Evolutionary conservation across 176 grass and related monocot species (phyloP), one percentile per base, ranked within the genome.

Genomic region (Oryza brachyantha): DNA sequence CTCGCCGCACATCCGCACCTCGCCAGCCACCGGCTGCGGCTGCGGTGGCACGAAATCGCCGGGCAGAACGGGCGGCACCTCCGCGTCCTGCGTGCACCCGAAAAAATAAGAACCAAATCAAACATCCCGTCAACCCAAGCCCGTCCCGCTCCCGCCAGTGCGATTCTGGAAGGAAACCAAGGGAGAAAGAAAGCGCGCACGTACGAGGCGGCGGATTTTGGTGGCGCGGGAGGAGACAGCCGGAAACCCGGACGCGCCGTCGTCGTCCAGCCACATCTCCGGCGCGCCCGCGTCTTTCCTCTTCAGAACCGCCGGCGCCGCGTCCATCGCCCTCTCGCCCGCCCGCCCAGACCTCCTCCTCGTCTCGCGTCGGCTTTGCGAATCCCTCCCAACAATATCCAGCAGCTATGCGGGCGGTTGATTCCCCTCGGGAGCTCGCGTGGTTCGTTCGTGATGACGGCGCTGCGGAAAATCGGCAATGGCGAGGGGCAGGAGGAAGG

Each of bases 161-260:
- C 8, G 48, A 52, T 52, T 52, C 6, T 5, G 48, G 48, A 13
- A 50, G 16, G 46, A 16, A 43, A 13, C 3, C 1, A 13, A 50
- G 17, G 48, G 7, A 52, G 19, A 52, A 14, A 32, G 31, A 32
- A 32, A 2, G 3, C 1, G 31, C 9, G 11, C 7, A 40, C 52
- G 24, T 81, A 61, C 78, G n/a, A 82, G 79, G 39, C 79, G 59
- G 58, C 69, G 79, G 41, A 50, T 73, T 58, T 82, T 82, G 41
- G 69, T 64, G 79, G 79, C 69, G 66, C 66, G 67, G 38, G 55
- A 35, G 67, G 37, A 60, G 25, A 46, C n/a, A n/a, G n/a, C 38
- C 12, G 55, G 78, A 37, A 81, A 43, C 0, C 65, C 36, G 5
- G 55, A 13, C 0, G 13, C 34, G 34, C 3, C 36, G 29, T 0